These are phyloP conservation scores for Acer campestre DNA, from an alignment of 345 rosid species.

Conservation along the genomic window DNA sequence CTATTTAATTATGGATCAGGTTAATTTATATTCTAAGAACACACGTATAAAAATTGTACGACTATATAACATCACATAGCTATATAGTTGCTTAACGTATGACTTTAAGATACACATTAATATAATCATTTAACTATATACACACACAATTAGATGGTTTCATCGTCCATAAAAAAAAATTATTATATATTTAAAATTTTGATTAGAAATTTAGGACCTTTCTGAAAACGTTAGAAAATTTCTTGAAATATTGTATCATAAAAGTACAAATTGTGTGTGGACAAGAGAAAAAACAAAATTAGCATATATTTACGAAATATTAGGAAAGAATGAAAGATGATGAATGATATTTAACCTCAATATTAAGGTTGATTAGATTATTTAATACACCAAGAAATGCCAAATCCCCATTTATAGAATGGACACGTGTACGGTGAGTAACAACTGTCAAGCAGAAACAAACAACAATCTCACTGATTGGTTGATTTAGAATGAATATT, in stretches of 20 bases:
- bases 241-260: not conserved
- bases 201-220: no score
- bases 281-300: no score
- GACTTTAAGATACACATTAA: no score
- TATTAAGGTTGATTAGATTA: not conserved
- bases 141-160: no score
- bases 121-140: no score
- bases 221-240: not conserved
- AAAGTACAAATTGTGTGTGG: not conserved
- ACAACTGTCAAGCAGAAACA: not conserved
- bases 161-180: no score
- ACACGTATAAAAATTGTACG: no score
- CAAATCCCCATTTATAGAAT: not conserved
- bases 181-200: no score
- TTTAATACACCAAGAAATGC: not conserved
- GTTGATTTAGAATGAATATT: slow-evolving; percentile 1
- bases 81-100: no score
- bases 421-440: not conserved
- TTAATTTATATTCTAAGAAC: no score
- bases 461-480: not conserved
- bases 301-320: no score
- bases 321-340: not conserved
- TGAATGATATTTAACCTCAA: not conserved
- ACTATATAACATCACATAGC: no score
- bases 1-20: not conserved